Percentiles rank a stretch among this genome's conserved stretches.
Evolutionary conservation across 202 grass and related monocot species (phyloP).

Genomic region (Schoenoplectus triqueter): DNA sequence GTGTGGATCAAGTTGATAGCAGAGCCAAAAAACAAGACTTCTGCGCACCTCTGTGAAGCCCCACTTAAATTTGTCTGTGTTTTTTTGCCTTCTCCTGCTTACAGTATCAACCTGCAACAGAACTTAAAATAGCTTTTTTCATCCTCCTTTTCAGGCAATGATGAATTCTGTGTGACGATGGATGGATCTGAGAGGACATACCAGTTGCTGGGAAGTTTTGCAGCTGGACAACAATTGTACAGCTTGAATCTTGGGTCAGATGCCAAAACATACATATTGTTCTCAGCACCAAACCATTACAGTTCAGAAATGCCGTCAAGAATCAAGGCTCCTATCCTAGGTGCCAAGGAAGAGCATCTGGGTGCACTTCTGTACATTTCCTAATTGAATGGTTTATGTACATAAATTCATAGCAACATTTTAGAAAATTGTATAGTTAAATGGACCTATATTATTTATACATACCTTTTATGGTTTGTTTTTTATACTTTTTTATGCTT

Average conservation of each 20-base stretch:
- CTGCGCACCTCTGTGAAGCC: neutral
- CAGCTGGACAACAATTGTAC: slow-evolving; percentile 71
- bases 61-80: neutral
- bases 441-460: neutral
- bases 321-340: slow-evolving; percentile 59
- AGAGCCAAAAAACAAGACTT: neutral
- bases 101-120: neutral
- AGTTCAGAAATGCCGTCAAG: slow-evolving; percentile 28
- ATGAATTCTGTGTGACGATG: slow-evolving; percentile 69
- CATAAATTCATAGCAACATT: neutral
- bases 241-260: slow-evolving; percentile 30
- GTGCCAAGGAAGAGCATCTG: slow-evolving; percentile 58
- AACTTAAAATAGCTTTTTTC: neutral
- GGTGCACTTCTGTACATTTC: slow-evolving; percentile 33
- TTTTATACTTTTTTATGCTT: neutral
- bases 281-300: slow-evolving; percentile 39
- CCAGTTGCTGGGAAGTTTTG: slow-evolving; percentile 81
- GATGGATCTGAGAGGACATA: slow-evolving; percentile 73
- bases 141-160: slow-evolving; percentile 47
- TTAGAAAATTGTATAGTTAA: neutral
- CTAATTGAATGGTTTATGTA: slow-evolving; percentile 10
- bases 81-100: neutral
- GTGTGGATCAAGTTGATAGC: neutral
- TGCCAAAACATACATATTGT: slow-evolving; percentile 52
- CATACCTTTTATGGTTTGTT: neutral